A percentile compares a stretch with the other conserved stretches of the same genome.
Conservation (phyloP, 2,329 filamentous ascomycete genomes). For the Scedosporium boydii region DNA sequence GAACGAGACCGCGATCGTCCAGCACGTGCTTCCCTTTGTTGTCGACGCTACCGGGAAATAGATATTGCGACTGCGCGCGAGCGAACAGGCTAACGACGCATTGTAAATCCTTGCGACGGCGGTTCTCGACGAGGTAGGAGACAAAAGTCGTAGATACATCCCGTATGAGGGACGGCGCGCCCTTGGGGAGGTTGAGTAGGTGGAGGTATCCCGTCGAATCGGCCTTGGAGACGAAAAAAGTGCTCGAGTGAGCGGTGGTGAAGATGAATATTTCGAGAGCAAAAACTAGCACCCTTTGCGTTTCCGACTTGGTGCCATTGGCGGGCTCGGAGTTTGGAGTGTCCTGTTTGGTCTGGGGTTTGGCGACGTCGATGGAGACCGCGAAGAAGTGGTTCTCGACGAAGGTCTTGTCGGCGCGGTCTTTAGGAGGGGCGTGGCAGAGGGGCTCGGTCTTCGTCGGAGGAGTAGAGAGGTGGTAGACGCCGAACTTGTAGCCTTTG, state of each 20-base stretch:
- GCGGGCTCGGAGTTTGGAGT: constrained; percentile 12
- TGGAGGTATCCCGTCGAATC: constrained; percentile 87
- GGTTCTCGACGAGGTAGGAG: constrained; percentile 59
- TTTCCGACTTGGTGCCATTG: constrained; percentile 14
- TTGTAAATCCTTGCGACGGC: constrained; percentile 54
- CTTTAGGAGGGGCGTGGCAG: constrained; percentile 66
- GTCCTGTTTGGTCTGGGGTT: background rate
- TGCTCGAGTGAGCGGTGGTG: constrained; percentile 69
- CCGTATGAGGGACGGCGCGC: constrained; percentile 63
- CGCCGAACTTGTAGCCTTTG: constrained; percentile 47
- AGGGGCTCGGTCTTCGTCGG: constrained; percentile 66
- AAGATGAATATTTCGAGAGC: constrained; percentile 86
- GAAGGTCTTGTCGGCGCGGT: constrained; percentile 66
- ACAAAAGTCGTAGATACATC: constrained; percentile 68
- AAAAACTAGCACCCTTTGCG: constrained; percentile 53
- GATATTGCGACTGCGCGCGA: constrained; percentile 81
- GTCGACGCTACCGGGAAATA: constrained; percentile 86
- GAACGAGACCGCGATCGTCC: constrained; percentile 80
- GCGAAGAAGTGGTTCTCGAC: constrained; percentile 73
- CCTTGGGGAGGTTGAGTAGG: constrained; percentile 51
- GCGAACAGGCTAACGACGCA: constrained; percentile 86
- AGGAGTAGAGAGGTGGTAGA: constrained; percentile 82
- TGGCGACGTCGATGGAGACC: constrained; percentile 32
- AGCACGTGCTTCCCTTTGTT: constrained; percentile 82
- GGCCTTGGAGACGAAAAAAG: constrained; percentile 91